A percentile compares a stretch with the other conserved stretches of the same genome.
Evolutionary conservation across 2,329 filamentous ascomycete genomes (phyloP).

Genomic region (Geoglossum cookeanum): DNA sequence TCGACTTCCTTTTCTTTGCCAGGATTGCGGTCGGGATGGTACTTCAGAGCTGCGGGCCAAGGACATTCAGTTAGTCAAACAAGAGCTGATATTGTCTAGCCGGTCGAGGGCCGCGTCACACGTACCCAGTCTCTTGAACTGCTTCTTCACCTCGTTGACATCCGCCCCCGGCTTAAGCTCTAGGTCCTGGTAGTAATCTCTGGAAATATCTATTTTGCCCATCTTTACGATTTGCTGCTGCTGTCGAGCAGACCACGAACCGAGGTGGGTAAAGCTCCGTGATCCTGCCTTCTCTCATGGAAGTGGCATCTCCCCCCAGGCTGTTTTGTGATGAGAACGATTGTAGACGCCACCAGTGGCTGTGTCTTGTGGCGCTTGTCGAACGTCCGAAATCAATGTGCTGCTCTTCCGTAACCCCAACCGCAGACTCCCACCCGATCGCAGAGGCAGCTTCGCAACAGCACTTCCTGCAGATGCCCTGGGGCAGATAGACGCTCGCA

Average conservation of each 20-base stretch:
- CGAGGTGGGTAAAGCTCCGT: not conserved
- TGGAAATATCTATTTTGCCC: conserved; percentile 47
- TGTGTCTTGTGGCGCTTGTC: not conserved
- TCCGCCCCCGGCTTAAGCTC: conserved; percentile 50
- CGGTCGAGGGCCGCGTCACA: conserved; percentile 1
- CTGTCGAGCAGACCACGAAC: not conserved
- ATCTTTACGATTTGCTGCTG: conserved; percentile 20
- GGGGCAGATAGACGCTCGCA: not conserved
- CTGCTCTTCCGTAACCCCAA: not conserved
- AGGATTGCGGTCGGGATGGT: conserved; percentile 76
- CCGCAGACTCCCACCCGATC: not conserved
- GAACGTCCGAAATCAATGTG: not conserved
- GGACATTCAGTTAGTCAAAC: conserved; percentile 7
- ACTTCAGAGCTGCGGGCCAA: conserved; percentile 47
- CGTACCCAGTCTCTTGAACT: conserved; percentile 66
- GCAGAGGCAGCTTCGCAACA: not conserved
- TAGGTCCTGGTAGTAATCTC: conserved; percentile 74
- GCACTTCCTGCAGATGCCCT: not conserved
- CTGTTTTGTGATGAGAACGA: not conserved
- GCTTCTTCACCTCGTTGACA: conserved; percentile 61
- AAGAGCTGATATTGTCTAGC: conserved; percentile 5
- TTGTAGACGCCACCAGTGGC: not conserved
- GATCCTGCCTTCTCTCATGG: not conserved
- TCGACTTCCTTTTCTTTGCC: conserved; percentile 65
- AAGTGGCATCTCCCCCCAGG: not conserved